phyloP scores from a whole-genome alignment of 2,329 filamentous ascomycete species.

The Sclerotiophoma versabilis region DNA sequence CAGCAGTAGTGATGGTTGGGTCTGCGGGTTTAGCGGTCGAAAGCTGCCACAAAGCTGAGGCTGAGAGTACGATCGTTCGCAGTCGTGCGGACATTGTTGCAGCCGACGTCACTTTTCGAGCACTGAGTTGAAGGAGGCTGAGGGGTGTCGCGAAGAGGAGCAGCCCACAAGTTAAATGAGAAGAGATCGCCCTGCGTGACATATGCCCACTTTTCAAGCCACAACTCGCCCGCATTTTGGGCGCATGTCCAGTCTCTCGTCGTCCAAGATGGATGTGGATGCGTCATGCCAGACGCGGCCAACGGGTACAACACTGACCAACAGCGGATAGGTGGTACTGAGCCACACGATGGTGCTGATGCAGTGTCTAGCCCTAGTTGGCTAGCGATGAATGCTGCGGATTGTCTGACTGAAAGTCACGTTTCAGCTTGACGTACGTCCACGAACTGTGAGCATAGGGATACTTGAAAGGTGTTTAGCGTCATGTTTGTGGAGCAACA shows the following conservation, averaged over 20 bases:
- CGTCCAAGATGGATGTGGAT: conserved; percentile 4
- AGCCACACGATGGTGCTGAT: background rate
- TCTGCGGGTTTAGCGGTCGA: conserved; percentile 31
- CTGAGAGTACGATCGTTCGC: conserved; percentile 19
- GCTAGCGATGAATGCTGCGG: conserved; percentile 3
- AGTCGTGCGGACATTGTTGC: conserved; percentile 27
- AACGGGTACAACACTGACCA: conserved; percentile 5
- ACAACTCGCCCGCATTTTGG: conserved; percentile 10
- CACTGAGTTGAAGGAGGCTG: background rate
- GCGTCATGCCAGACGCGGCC: conserved; percentile 16
- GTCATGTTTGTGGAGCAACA: background rate
- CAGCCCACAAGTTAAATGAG: conserved; percentile 9
- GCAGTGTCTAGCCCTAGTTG: conserved; percentile 4
- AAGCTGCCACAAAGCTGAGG: conserved; percentile 20
- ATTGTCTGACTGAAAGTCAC: background rate
- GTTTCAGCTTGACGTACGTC: background rate
- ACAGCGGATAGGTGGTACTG: conserved; percentile 4
- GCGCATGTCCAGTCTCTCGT: conserved; percentile 15
- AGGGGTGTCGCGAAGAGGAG: background rate
- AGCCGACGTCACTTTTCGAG: background rate
- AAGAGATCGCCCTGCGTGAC: conserved; percentile 2
- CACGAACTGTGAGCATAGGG: background rate
- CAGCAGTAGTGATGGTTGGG: conserved; percentile 40
- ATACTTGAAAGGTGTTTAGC: conserved; percentile 3
- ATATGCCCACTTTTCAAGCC: conserved; percentile 14